Conservation (phyloP, 495 filamentous ascomycete species). For the Aspergillus coremiiformis region DNA sequence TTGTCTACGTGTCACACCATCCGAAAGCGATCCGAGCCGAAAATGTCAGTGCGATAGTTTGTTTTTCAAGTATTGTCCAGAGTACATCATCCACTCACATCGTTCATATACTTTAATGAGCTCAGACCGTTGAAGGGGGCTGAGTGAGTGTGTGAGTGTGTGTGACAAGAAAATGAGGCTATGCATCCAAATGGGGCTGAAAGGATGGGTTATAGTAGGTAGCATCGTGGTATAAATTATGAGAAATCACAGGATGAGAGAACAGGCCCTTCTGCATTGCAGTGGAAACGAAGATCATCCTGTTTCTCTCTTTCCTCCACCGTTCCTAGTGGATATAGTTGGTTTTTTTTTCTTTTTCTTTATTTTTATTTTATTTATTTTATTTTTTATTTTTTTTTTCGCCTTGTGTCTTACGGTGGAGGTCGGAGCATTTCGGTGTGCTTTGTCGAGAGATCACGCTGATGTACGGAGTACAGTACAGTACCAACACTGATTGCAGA, state of each 20-base stretch:
- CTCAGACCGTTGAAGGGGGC: background rate
- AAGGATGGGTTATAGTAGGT: background rate
- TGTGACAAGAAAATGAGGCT: constrained; percentile 3
- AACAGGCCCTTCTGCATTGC: background rate
- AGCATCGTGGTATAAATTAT: background rate
- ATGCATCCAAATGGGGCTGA: constrained; percentile 8
- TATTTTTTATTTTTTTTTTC: background rate
- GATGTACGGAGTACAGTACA: too few species aligned
- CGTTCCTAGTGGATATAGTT: background rate
- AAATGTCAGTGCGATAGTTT: constrained; percentile 4
- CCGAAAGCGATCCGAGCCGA: background rate
- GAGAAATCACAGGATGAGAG: background rate
- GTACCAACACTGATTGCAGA: background rate
- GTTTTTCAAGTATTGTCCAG: too few species aligned
- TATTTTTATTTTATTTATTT: background rate
- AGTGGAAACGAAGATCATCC: constrained; percentile 3
- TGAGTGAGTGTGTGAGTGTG: background rate
- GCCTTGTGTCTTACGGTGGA: background rate
- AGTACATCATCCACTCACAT: too few species aligned
- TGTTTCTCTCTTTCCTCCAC: background rate
- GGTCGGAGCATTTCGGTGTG: background rate
- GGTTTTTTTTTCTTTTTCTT: background rate
- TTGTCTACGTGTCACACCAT: background rate
- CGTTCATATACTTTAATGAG: background rate
- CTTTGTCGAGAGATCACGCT: background rate